Conservation (phyloP, 1,139 yeast genomes). For the Pichia sp. region DNA sequence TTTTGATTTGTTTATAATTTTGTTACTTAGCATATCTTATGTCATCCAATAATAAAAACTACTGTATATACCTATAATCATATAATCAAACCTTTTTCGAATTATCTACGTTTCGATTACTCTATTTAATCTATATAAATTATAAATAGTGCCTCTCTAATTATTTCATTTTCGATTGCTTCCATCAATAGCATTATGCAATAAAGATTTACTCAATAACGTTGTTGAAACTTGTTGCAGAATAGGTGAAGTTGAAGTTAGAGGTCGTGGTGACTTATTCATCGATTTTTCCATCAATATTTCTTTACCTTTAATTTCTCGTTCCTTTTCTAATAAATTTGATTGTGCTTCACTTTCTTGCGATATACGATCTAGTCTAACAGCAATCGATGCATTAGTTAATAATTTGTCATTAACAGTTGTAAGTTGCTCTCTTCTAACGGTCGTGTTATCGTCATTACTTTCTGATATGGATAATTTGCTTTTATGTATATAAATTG, state of each 20-base stretch:
- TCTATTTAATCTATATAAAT: background rate
- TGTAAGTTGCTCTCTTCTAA: background rate
- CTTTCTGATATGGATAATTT: background rate
- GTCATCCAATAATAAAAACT: too few relatives aligned
- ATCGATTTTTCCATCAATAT: background rate
- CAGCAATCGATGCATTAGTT: slow-evolving; percentile 6
- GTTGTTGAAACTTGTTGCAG: slow-evolving; percentile 3
- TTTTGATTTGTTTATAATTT: too few relatives aligned
- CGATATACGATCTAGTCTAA: slow-evolving; percentile 16
- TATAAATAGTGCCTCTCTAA: too few relatives aligned
- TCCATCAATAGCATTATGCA: background rate
- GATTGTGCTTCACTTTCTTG: slow-evolving; percentile 6
- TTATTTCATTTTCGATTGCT: too few relatives aligned
- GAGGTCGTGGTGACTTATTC: background rate
- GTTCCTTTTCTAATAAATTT: slow-evolving; percentile 7
- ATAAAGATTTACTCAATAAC: background rate
- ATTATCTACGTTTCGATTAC: too few relatives aligned
- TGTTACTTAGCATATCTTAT: too few relatives aligned
- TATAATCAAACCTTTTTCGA: too few relatives aligned
- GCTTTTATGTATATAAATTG: slow-evolving; percentile 18
- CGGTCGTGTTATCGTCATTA: background rate
- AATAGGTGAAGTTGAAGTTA: slow-evolving; percentile 1
- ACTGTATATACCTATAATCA: too few relatives aligned
- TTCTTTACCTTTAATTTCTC: slow-evolving; percentile 4
- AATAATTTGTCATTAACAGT: background rate